Evolutionary conservation across 2,329 filamentous ascomycete genomes (phyloP).

Genomic region (Aureobasidium melanogenum): DNA sequence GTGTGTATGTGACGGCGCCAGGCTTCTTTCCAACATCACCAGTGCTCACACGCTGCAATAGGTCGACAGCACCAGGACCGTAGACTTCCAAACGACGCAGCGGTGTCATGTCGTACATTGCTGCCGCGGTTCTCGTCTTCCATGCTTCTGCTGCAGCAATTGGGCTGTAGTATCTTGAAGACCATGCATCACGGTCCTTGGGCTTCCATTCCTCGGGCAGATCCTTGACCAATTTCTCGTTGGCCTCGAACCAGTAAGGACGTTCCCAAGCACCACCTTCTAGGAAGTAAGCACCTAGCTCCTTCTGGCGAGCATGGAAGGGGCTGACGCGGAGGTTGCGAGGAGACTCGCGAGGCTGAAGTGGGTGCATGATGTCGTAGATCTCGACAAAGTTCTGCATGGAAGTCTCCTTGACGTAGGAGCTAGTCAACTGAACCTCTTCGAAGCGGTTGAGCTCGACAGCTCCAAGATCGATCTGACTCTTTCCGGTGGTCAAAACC

Average conservation of each 20-base stretch:
- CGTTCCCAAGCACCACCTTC: slow-evolving; percentile 55
- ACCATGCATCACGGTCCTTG: slow-evolving; percentile 50
- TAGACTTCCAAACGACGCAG: slow-evolving; percentile 49
- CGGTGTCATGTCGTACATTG: slow-evolving; percentile 55
- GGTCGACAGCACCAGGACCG: slow-evolving; percentile 47
- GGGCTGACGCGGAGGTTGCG: slow-evolving; percentile 52
- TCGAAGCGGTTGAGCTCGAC: slow-evolving; percentile 55
- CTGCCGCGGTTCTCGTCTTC: slow-evolving; percentile 55
- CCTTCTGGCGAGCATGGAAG: slow-evolving; percentile 45
- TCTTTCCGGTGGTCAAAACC: slow-evolving; percentile 47
- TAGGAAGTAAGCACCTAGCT: slow-evolving; percentile 51
- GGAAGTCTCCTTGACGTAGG: slow-evolving; percentile 48
- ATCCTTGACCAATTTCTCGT: slow-evolving; percentile 41
- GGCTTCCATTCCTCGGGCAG: slow-evolving; percentile 49
- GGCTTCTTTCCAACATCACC: slow-evolving; percentile 39
- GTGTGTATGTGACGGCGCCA: slow-evolving; percentile 47
- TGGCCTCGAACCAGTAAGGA: slow-evolving; percentile 54
- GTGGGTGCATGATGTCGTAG: slow-evolving; percentile 56
- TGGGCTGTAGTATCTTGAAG: slow-evolving; percentile 47
- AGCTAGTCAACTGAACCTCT: slow-evolving; percentile 47
- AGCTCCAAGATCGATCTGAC: slow-evolving; percentile 48
- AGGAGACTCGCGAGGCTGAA: slow-evolving; percentile 49
- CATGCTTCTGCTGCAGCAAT: slow-evolving; percentile 53
- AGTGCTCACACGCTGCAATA: slow-evolving; percentile 48
- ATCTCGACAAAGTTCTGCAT: slow-evolving; percentile 55